Evolutionary conservation across 2,329 filamentous ascomycete species (phyloP), one percentile per base, ranked within the genome.

Genomic region (Talaromyces rugulosus): DNA sequence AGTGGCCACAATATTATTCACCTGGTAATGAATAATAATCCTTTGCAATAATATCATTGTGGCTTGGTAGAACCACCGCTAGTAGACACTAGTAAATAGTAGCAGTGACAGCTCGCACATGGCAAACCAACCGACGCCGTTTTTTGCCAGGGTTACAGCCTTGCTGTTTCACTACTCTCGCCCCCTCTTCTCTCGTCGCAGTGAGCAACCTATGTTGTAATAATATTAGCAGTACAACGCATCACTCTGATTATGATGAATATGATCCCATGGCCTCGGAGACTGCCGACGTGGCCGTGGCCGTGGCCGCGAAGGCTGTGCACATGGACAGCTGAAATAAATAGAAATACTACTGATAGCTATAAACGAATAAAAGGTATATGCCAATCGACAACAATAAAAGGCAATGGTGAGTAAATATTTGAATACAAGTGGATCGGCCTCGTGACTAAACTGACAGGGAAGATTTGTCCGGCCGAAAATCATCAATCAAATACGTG

Each of bases 91-190:
- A n/a, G 18, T 47, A 18, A 47, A 27, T 47, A 47, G 18, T 27
- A 27, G 44, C 44, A 47, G 44, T 53, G 50, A 53, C 50, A 53
- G 50, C 50, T 53, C 30, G 50, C 50, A 53, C 50, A 53, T 53
- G 50, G 50, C 50, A 53, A 31, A 53, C 44, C 18, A 47, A 27
- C 44, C 18, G 44, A 27, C 44, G 44, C 44, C 18, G 18, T 47
- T 47, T 12, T 12, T 27, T 47, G 50, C 27, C 30, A 30, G 16
- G 27, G 50, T 53, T 53, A 53, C 50, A 53, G 50, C 50, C 50
- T 31, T 53, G 50, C 28, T 53, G 50, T 53, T 31, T 53, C 50
- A 53, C 50, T 30, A 5, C 50, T n/a, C 44, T 47, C 44, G 44
- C 44, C 18, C 44, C 40, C 40, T 18, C 44, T 27, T 14, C n/a